Conservation (phyloP, 2,329 filamentous ascomycete genomes). For the Pleoardoris graminearum region DNA sequence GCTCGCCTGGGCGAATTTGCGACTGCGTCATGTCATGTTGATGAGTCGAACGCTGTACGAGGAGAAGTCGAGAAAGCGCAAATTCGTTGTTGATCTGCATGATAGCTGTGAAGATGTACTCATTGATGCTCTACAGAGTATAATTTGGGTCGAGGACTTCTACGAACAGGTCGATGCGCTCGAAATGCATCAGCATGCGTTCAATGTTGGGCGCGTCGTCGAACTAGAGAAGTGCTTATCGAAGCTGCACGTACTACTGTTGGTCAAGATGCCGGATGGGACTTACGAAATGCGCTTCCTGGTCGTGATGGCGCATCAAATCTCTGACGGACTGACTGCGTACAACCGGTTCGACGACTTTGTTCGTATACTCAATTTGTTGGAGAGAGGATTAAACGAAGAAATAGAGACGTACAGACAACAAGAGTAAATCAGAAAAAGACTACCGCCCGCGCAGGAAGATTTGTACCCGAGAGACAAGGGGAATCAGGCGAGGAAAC, state of each 20-base stretch:
- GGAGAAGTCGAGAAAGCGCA: conserved; percentile 15
- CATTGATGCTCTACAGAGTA: conserved; percentile 27
- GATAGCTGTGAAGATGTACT: conserved; percentile 35
- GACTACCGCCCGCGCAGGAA: conserved; percentile 52
- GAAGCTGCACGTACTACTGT: conserved; percentile 47
- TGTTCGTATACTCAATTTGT: conserved; percentile 27
- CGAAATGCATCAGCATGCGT: conserved; percentile 48
- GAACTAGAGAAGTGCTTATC: conserved; percentile 44
- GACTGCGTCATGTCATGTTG: conserved; percentile 47
- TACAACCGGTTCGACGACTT: conserved; percentile 51
- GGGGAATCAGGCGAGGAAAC: conserved; percentile 44
- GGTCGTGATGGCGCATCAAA: conserved; percentile 50
- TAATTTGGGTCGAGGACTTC: conserved; percentile 47
- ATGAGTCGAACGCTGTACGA: conserved; percentile 36
- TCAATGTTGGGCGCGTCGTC: conserved; percentile 48
- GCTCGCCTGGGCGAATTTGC: conserved; percentile 47
- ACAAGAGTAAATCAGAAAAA: conserved; percentile 22
- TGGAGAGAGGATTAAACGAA: conserved; percentile 7
- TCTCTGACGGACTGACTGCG: conserved; percentile 50
- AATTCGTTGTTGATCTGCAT: conserved; percentile 44
- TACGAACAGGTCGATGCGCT: conserved; percentile 38
- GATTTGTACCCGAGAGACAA: conserved; percentile 49
- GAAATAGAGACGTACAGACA: conserved; percentile 11
- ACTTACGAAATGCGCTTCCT: conserved; percentile 41
- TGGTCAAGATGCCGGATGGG: conserved; percentile 23